These are phyloP conservation scores for Penicillium olsonii DNA, from an alignment of 2,329 filamentous ascomycete genomes.

Conservation along the genomic window DNA sequence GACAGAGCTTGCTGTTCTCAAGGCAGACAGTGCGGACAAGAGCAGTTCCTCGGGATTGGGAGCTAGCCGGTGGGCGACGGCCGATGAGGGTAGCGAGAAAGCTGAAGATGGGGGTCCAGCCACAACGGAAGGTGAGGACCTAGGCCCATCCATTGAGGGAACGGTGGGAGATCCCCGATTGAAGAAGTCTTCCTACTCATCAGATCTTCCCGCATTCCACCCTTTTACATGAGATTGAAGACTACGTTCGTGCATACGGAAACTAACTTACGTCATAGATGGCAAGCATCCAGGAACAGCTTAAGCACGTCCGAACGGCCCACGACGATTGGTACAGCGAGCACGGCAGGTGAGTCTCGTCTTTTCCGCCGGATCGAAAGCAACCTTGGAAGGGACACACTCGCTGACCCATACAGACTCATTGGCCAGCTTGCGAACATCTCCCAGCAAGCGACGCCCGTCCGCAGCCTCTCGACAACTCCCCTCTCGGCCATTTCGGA, in stretches of 20 bases:
- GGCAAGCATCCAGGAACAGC: slow-evolving; percentile 51
- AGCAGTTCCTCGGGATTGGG: slow-evolving; percentile 34
- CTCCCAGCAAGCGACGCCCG: slow-evolving; percentile 33
- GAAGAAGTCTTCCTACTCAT: slow-evolving; percentile 32
- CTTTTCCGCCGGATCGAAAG: neutral
- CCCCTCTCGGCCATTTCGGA: slow-evolving; percentile 31
- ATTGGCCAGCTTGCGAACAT: slow-evolving; percentile 41
- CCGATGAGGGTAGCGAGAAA: slow-evolving; percentile 30
- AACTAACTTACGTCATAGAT: slow-evolving; percentile 39
- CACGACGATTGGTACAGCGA: slow-evolving; percentile 49
- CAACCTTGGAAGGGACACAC: neutral
- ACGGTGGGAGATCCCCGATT: slow-evolving; percentile 49
- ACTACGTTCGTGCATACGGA: slow-evolving; percentile 20
- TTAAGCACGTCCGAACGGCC: slow-evolving; percentile 47
- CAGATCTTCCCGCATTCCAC: slow-evolving; percentile 33
- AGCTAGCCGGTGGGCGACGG: slow-evolving; percentile 45
- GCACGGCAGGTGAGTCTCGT: slow-evolving; percentile 40
- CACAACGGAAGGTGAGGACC: slow-evolving; percentile 49
- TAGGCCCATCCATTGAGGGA: slow-evolving; percentile 50
- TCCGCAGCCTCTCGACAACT: slow-evolving; percentile 31
- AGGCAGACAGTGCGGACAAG: slow-evolving; percentile 34
- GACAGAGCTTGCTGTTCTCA: slow-evolving; percentile 39
- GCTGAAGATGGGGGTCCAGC: slow-evolving; percentile 38
- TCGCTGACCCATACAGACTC: slow-evolving; percentile 29
- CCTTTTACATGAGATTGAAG: slow-evolving; percentile 31